Percentiles rank a stretch among this genome's conserved stretches.
These are phyloP conservation scores for Mucor irregularis DNA, from an alignment of 371 early-diverging fungal species.

Conservation along the genomic window DNA sequence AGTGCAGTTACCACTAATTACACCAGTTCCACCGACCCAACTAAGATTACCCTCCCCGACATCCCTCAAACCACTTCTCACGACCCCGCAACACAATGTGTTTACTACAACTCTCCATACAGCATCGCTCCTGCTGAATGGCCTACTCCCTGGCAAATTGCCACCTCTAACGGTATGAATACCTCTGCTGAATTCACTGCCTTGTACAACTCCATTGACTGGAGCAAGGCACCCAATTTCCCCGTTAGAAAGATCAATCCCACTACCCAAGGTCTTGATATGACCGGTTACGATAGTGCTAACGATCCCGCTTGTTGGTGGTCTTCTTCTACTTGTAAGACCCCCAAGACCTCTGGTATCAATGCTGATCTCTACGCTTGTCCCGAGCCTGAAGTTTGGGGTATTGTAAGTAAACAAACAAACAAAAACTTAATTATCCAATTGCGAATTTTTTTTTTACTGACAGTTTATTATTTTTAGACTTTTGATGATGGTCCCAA, in stretches of 20 bases:
- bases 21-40: constrained; percentile 29
- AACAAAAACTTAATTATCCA: not conserved
- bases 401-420: constrained; percentile 24
- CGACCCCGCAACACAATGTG: constrained; percentile 32
- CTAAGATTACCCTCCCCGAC: constrained; percentile 30
- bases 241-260: constrained; percentile 25
- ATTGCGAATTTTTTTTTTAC: not conserved
- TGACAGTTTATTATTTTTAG: constrained; percentile 5
- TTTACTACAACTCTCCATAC: constrained; percentile 25
- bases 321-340: constrained; percentile 36
- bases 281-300: constrained; percentile 32
- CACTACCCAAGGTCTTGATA: constrained; percentile 28
- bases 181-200: constrained; percentile 34
- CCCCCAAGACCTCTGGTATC: constrained; percentile 28
- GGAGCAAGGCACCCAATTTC: constrained; percentile 37
- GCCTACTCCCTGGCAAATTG: constrained; percentile 39
- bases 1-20: constrained; percentile 27
- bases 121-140: constrained; percentile 24
- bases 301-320: constrained; percentile 49
- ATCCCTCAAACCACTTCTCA: constrained; percentile 40
- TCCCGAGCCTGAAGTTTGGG: constrained; percentile 45
- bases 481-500: constrained; percentile 50
- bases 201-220: constrained; percentile 42
- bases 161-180: constrained; percentile 45
- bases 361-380: constrained; percentile 41